Base-by-base conservation (phyloP, 139 green algal genomes). In the Pseudopediastrum boryanum region DNA sequence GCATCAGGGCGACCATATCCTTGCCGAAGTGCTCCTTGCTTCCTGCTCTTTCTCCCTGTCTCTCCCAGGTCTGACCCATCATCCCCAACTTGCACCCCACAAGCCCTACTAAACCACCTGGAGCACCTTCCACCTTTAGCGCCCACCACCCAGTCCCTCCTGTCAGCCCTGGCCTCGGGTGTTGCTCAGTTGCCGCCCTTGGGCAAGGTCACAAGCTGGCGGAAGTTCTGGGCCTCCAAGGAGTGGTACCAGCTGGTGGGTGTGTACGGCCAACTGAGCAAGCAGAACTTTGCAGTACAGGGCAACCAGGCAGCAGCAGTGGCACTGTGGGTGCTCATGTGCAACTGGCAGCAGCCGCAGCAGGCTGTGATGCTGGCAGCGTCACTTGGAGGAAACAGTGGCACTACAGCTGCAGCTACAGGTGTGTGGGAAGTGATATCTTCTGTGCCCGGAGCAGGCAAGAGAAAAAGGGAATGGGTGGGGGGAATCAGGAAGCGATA, bases 291-390 rank as follows among this genome's bases (percentile, higher is more conserved):
- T 42, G 62, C 61, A 3, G 33, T 72, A 9, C 39, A 73, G 65
- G 77, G 64, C 36, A 79, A 59, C 23, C 80, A 89, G 70, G 83
- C 83, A 8, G 81, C 66, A 38, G 77, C 80, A 2, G 51, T 86
- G 38, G 85, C 68, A 36, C 81, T 89, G 73, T 79, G 77, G 81
- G 80, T 75, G 16, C 25, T 84, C 8, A 33, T 84, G 2, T 74
- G 41, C 29, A 85, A 41, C 67, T 89, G 85, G 85, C 41, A 62
- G 6, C 58, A 78, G n/a, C 85, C 85, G 12, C 56, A 86, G 61
- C 85, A 89, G 70, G 85, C 85, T 1, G 78, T 89, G 0, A 65
- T 79, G 5, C 41, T 86, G 4, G 80, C 85, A 21, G 81, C 81
- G 13, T 71, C 81, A 21, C 62, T 89, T 2, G 85, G 81, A 6